These are phyloP conservation scores for Mortierella sp. DNA, from an alignment of 371 early-diverging fungal genomes.

Conservation along the genomic window DNA sequence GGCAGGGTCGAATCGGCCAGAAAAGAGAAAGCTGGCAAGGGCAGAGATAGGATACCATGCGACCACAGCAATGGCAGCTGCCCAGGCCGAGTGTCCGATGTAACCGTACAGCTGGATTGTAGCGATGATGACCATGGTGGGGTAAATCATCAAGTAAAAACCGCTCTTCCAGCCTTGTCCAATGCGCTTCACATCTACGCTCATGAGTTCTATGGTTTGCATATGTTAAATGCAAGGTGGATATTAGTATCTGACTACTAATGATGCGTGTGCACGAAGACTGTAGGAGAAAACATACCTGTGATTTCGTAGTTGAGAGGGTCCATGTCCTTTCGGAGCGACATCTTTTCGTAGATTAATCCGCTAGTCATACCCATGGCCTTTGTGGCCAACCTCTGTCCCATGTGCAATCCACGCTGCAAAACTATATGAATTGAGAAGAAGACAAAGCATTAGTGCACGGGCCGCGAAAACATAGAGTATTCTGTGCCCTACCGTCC, in stretches of 20 bases:
- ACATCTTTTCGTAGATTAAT: slow-evolving; percentile 52
- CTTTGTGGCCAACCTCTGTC: slow-evolving; percentile 48
- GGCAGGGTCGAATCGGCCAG: slow-evolving; percentile 50
- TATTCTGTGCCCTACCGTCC: neutral
- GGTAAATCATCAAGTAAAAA: slow-evolving; percentile 49
- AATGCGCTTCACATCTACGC: slow-evolving; percentile 47
- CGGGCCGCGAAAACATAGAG: no score
- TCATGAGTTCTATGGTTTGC: slow-evolving; percentile 39
- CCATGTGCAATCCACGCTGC: slow-evolving; percentile 55
- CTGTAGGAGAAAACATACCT: slow-evolving; percentile 14
- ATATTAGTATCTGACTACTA: neutral
- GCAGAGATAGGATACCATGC: slow-evolving; percentile 58
- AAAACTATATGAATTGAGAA: slow-evolving; percentile 16
- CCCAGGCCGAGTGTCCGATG: slow-evolving; percentile 51
- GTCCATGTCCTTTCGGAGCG: slow-evolving; percentile 54
- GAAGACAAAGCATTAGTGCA: neutral
- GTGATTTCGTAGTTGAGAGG: slow-evolving; percentile 51
- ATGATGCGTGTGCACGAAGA: neutral
- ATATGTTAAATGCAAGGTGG: neutral
- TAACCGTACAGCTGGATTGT: slow-evolving; percentile 42
- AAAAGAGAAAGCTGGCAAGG: slow-evolving; percentile 50
- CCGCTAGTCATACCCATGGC: slow-evolving; percentile 54
- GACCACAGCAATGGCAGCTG: slow-evolving; percentile 38
- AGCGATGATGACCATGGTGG: slow-evolving; percentile 37
- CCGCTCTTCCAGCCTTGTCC: slow-evolving; percentile 53